These are phyloP conservation scores for Mycena sp. DNA, from an alignment of 1,284 basidiomycete genomes.

Conservation along the genomic window DNA sequence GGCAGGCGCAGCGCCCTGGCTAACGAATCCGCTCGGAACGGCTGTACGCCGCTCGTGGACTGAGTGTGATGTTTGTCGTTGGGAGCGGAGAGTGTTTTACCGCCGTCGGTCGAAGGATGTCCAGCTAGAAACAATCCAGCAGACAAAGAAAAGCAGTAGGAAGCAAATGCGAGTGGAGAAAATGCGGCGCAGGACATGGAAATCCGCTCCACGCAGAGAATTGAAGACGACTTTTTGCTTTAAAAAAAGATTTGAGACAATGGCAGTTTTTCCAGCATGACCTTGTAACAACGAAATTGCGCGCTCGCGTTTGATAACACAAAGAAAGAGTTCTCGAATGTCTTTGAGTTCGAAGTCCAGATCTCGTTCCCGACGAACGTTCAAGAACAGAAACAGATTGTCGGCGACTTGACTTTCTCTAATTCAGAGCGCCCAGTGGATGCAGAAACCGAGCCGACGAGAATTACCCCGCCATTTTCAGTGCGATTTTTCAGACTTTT, in stretches of 20 bases:
- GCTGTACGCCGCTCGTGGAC: no score
- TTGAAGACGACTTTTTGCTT: neutral
- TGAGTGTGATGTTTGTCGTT: neutral
- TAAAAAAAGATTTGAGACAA: neutral
- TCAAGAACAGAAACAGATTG: neutral
- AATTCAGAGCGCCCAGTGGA: neutral
- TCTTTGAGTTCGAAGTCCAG: no score
- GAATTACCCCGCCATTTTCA: neutral
- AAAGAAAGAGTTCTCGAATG: no score
- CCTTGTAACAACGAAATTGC: no score
- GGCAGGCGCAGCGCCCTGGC: no score
- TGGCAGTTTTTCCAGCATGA: no score
- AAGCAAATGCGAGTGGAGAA: neutral
- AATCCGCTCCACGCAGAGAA: no score
- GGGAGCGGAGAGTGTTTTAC: neutral
- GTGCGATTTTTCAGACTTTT: neutral
- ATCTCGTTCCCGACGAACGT: no score
- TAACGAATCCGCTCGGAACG: no score
- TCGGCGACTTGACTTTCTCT: neutral
- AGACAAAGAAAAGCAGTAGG: no score
- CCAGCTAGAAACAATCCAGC: constrained; percentile 3
- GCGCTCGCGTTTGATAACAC: no score
- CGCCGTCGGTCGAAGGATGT: neutral
- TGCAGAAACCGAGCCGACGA: neutral
- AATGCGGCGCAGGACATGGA: no score